These are phyloP conservation scores for Uronychia setigera DNA, from an alignment of 73 alveolate species.

Conservation along the genomic window DNA sequence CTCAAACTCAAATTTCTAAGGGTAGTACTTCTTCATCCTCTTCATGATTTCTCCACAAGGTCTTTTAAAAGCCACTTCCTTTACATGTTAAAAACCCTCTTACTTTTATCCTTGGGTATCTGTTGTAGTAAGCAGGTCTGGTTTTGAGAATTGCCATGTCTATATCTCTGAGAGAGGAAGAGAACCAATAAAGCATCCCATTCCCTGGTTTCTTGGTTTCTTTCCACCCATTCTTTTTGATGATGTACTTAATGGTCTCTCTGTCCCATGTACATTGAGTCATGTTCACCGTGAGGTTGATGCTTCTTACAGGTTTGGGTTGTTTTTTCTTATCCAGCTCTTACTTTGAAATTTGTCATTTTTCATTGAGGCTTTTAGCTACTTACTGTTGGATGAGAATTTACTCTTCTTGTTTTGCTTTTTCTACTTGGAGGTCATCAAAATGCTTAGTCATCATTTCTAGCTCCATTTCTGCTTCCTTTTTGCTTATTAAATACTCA, in stretches of 20 bases:
- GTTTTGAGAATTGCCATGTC: conserved; percentile 26
- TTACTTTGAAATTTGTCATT: not conserved
- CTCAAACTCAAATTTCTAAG: conserved; percentile 53
- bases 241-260: conserved; percentile 4
- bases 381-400: not conserved
- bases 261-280: conserved; percentile 40
- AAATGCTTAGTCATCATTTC: not conserved
- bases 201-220: conserved; percentile 33
- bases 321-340: not conserved
- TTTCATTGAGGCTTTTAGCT: not conserved
- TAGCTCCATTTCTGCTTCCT: not conserved
- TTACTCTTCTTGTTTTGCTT: not conserved
- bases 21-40: conserved; percentile 17
- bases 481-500: not conserved
- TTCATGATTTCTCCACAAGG: conserved; percentile 1
- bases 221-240: conserved; percentile 29
- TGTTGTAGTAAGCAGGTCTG: conserved; percentile 27
- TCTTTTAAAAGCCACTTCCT: conserved; percentile 16
- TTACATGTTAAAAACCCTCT: not conserved
- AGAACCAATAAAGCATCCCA: conserved; percentile 35
- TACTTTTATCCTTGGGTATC: conserved; percentile 28
- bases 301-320: not conserved
- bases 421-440: not conserved
- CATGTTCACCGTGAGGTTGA: conserved; percentile 21
- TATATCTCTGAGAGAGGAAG: conserved; percentile 16